A percentile compares a stretch with the other conserved stretches of the same genome.
These are phyloP conservation scores for Fraxinus sp. DNA, from an alignment of 305 asterid species.

Conservation along the genomic window DNA sequence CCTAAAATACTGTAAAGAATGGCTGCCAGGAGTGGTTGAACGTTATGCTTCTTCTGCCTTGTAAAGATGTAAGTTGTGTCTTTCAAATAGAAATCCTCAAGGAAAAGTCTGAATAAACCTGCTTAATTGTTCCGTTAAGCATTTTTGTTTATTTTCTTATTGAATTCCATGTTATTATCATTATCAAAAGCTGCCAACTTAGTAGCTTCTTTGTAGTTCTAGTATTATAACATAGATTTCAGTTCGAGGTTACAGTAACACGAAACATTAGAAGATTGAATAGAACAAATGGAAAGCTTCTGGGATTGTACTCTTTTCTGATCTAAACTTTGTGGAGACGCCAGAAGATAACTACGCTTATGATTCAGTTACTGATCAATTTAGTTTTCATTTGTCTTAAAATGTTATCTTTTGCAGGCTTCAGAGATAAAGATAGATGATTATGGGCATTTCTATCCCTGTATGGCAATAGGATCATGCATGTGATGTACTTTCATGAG, in stretches of 20 bases:
- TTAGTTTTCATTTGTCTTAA: background rate
- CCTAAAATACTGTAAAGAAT: conserved; percentile 48
- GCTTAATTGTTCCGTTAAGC: background rate
- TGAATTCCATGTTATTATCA: background rate
- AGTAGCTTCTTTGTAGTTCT: background rate
- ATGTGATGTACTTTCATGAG: conserved; percentile 1
- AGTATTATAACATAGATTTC: background rate
- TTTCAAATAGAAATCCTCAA: background rate
- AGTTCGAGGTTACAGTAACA: background rate
- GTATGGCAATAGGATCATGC: conserved; percentile 2
- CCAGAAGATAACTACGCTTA: background rate
- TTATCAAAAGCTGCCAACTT: background rate
- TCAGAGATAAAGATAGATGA: background rate
- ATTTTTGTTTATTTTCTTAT: background rate
- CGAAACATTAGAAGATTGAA: background rate
- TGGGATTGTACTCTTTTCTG: background rate
- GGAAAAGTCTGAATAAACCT: background rate
- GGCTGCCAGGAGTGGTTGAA: conserved; percentile 50
- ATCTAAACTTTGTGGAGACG: conserved; percentile 2
- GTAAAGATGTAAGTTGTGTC: conserved; percentile 32
- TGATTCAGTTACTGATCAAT: background rate
- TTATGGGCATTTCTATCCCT: background rate
- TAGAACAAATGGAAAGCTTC: background rate
- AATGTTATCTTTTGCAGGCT: background rate
- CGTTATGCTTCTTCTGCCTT: conserved; percentile 40